These are phyloP conservation scores for Colletotrichum australisinense DNA, from an alignment of 2,329 filamentous ascomycete genomes.

Conservation along the genomic window DNA sequence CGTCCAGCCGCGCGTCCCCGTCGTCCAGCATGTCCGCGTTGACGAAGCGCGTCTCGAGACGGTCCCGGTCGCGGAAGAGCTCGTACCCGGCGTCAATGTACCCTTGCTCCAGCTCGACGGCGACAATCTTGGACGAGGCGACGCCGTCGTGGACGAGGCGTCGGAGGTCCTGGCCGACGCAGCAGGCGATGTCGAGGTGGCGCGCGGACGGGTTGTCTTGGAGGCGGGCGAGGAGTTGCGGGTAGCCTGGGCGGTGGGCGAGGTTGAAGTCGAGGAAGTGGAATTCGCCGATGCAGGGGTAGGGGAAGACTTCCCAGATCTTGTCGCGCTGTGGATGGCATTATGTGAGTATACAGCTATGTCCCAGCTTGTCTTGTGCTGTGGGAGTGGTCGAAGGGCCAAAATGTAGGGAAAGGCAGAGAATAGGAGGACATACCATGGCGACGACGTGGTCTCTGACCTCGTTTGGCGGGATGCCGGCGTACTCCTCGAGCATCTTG, in stretches of 20 bases:
- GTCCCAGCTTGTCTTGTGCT: no score
- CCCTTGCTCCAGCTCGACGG: slow-evolving; percentile 39
- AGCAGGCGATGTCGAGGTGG: slow-evolving; percentile 44
- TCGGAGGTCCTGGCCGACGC: slow-evolving; percentile 44
- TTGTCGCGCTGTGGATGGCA: slow-evolving; percentile 19
- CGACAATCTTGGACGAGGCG: slow-evolving; percentile 37
- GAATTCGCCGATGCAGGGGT: slow-evolving; percentile 36
- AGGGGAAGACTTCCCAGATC: slow-evolving; percentile 35
- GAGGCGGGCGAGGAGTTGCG: slow-evolving; percentile 34
- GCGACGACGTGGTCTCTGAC: slow-evolving; percentile 21
- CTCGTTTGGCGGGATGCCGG: slow-evolving; percentile 12
- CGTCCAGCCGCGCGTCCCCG: slow-evolving; percentile 34
- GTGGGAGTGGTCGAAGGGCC: background rate
- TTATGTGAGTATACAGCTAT: background rate
- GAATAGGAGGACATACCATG: background rate
- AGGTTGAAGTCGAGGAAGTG: slow-evolving; percentile 35
- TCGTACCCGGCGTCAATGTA: slow-evolving; percentile 41
- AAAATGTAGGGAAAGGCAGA: no score
- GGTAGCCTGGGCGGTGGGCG: slow-evolving; percentile 14
- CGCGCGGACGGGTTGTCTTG: slow-evolving; percentile 25
- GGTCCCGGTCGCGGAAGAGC: slow-evolving; percentile 41
- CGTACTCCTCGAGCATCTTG: slow-evolving; percentile 32
- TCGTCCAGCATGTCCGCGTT: slow-evolving; percentile 38
- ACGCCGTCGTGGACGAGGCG: slow-evolving; percentile 41
- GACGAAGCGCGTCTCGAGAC: slow-evolving; percentile 37